Evolutionary conservation across 2,329 filamentous ascomycete species (phyloP).

Genomic region (Thermoascus crustaceus): DNA sequence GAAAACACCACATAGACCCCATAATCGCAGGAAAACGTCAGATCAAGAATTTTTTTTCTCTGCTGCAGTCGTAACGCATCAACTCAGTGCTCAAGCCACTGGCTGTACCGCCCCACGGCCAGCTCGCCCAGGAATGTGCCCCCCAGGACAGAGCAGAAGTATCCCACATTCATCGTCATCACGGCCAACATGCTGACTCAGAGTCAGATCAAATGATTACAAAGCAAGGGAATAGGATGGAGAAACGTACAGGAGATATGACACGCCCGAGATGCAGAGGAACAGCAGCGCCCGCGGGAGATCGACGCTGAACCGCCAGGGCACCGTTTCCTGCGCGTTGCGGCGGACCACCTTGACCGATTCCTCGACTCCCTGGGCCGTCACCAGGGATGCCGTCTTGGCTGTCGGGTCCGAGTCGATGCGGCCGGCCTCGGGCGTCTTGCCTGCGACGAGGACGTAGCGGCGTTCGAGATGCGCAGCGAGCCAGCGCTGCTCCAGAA

Average conservation of each 20-base stretch:
- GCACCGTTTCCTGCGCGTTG: constrained; percentile 45
- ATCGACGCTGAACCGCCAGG: constrained; percentile 77
- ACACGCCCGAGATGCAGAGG: constrained; percentile 64
- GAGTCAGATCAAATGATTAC: constrained; percentile 5
- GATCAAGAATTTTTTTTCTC: no score
- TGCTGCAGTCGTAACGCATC: constrained; percentile 4
- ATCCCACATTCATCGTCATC: constrained; percentile 83
- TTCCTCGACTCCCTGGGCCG: constrained; percentile 73
- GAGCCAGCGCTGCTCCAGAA: constrained; percentile 57
- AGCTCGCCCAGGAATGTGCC: constrained; percentile 82
- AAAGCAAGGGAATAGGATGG: constrained; percentile 1
- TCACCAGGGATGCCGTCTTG: constrained; percentile 58
- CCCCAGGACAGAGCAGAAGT: constrained; percentile 70
- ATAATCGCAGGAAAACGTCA: no score
- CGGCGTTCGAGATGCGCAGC: constrained; percentile 64
- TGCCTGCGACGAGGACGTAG: constrained; percentile 66
- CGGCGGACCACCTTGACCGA: constrained; percentile 64
- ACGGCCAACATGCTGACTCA: constrained; percentile 72
- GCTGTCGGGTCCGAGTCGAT: constrained; percentile 52
- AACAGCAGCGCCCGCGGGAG: constrained; percentile 63
- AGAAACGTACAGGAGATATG: constrained; percentile 71
- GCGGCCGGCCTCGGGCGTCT: constrained; percentile 51
- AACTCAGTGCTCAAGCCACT: constrained; percentile 45
- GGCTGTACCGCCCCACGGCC: constrained; percentile 61
- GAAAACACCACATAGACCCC: no score